phyloP scores from a whole-genome alignment of 805 yeast genomes.

The Lipomyces mesembrius region DNA sequence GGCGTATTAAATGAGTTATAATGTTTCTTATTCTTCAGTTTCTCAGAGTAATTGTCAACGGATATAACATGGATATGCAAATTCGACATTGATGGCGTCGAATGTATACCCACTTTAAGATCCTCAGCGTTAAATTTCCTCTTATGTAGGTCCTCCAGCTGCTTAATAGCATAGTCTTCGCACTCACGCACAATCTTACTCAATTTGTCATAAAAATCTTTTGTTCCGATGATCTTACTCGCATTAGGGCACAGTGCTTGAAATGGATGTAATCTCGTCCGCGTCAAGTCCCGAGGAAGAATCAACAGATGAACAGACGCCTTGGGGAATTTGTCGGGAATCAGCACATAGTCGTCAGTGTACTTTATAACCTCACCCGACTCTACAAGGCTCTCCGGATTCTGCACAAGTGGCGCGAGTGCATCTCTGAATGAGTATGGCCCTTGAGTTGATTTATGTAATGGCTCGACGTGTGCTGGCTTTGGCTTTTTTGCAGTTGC shows the following conservation, averaged over 20 bases:
- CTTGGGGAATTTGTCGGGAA: constrained; percentile 68
- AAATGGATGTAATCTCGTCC: constrained; percentile 58
- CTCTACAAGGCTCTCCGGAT: constrained; percentile 50
- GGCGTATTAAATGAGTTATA: constrained; percentile 70
- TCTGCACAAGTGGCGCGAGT: constrained; percentile 54
- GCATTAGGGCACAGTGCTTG: constrained; percentile 50
- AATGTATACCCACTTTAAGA: constrained; percentile 66
- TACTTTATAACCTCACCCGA: constrained; percentile 50
- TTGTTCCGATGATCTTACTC: not conserved
- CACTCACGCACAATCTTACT: constrained; percentile 50
- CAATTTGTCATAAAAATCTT: constrained; percentile 44
- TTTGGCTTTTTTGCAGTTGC: not conserved
- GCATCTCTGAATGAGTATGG: constrained; percentile 49
- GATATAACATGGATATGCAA: constrained; percentile 77
- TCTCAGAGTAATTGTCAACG: constrained; percentile 59
- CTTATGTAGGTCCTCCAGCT: constrained; percentile 38
- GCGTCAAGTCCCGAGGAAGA: constrained; percentile 55
- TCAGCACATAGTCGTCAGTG: constrained; percentile 60
- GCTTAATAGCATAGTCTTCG: constrained; percentile 39
- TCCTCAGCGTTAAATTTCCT: constrained; percentile 28
- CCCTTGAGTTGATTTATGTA: not conserved
- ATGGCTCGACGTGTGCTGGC: not conserved
- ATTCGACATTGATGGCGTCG: constrained; percentile 70
- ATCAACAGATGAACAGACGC: constrained; percentile 63
- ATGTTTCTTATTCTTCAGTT: constrained; percentile 65